phyloP scores from a whole-genome alignment of 2,329 filamentous ascomycete genomes.

The Neurospora sp. region DNA sequence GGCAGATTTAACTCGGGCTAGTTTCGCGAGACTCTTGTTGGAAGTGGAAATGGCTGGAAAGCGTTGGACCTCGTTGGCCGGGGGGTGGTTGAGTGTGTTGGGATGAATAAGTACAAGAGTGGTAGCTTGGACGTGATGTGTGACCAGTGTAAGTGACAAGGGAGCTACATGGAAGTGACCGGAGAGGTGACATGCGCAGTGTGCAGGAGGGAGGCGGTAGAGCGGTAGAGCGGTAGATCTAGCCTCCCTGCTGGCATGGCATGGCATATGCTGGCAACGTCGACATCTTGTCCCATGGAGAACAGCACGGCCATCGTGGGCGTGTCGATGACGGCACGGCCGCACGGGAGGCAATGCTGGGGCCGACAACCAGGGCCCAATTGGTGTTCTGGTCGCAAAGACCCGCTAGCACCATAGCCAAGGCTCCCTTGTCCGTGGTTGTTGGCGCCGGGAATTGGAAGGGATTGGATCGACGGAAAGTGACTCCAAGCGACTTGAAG shows the following conservation, averaged over 20 bases:
- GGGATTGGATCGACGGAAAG: slow-evolving; percentile 1
- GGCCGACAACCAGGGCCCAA: neutral
- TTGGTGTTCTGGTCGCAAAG: neutral
- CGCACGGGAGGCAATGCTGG: slow-evolving; percentile 4
- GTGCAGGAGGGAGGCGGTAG: neutral
- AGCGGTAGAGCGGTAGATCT: neutral
- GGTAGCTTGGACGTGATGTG: neutral
- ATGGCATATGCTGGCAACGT: neutral
- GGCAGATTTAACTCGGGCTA: slow-evolving; percentile 4
- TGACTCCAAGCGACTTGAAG: slow-evolving; percentile 2
- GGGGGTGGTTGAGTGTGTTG: slow-evolving; percentile 1
- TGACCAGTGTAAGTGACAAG: neutral
- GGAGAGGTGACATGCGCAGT: neutral
- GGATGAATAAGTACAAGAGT: slow-evolving; percentile 1
- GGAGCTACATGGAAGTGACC: neutral
- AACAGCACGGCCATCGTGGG: neutral
- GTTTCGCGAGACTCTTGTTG: slow-evolving; percentile 7
- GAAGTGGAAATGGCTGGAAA: slow-evolving; percentile 17
- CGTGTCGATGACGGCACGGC: slow-evolving; percentile 9
- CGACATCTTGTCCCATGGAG: neutral
- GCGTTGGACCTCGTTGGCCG: slow-evolving; percentile 10
- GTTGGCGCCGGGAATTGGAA: neutral
- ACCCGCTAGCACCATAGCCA: neutral
- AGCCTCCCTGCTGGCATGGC: neutral
- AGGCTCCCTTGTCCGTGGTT: neutral